Evolutionary conservation across 345 rosid species (phyloP).

Genomic region (Arabidopsis thaliana): DNA sequence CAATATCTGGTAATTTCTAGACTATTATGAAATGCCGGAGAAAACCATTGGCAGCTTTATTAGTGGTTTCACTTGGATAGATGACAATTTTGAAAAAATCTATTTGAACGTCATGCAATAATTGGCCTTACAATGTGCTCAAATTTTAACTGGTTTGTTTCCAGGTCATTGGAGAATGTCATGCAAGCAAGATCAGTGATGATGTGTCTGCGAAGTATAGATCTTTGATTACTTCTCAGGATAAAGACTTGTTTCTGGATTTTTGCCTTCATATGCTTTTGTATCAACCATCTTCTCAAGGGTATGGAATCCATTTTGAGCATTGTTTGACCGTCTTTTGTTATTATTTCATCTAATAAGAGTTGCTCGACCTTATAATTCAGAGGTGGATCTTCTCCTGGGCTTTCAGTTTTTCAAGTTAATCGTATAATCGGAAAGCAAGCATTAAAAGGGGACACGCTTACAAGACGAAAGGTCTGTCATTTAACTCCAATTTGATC

Average conservation of each 20-base stretch:
- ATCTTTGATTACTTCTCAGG: slow-evolving; percentile 56
- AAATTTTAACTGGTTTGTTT: slow-evolving; percentile 39
- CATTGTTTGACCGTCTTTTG: slow-evolving; percentile 7
- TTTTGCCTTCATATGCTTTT: slow-evolving; percentile 77
- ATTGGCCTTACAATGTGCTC: slow-evolving; percentile 8
- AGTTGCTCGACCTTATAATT: slow-evolving; percentile 43
- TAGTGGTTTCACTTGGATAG: slow-evolving; percentile 3
- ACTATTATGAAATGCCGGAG: not conserved
- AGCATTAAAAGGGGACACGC: slow-evolving; percentile 66
- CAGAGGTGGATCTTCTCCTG: slow-evolving; percentile 85
- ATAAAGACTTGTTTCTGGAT: slow-evolving; percentile 73
- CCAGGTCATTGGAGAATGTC: slow-evolving; percentile 93
- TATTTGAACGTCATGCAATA: not conserved
- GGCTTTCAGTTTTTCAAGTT: slow-evolving; percentile 83
- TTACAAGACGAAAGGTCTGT: slow-evolving; percentile 77
- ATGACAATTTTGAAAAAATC: not conserved
- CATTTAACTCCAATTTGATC: slow-evolving; percentile 5
- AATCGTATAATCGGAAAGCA: slow-evolving; percentile 77
- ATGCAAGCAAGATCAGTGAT: slow-evolving; percentile 64
- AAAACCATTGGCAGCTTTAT: slow-evolving; percentile 22
- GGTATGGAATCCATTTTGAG: slow-evolving; percentile 56
- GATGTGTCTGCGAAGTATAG: slow-evolving; percentile 73
- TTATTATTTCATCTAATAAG: slow-evolving; percentile 38
- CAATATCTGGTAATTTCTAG: slow-evolving; percentile 9
- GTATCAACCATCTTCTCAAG: slow-evolving; percentile 74